A percentile compares a stretch with the other conserved stretches of the same genome.
phyloP scores from a whole-genome alignment of 2,329 filamentous ascomycete genomes.

The Sclerotiophoma versabilis region DNA sequence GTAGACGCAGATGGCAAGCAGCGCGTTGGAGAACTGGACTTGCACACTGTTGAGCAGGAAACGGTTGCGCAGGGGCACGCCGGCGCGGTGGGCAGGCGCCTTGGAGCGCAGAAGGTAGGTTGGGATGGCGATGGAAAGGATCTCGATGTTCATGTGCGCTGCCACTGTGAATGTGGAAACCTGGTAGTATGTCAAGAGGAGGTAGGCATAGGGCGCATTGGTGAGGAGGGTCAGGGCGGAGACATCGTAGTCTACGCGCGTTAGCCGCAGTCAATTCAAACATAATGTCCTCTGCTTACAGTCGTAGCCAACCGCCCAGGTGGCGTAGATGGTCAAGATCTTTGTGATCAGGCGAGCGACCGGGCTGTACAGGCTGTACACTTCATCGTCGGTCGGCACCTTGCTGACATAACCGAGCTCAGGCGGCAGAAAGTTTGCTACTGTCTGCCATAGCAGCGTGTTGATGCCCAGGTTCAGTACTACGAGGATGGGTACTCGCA shows the following conservation, averaged over 20 bases:
- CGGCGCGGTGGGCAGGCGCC: conserved; percentile 68
- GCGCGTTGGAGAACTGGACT: conserved; percentile 63
- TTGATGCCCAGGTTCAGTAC: conserved; percentile 67
- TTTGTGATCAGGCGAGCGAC: conserved; percentile 63
- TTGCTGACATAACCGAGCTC: conserved; percentile 74
- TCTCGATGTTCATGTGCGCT: conserved; percentile 70
- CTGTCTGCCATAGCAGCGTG: conserved; percentile 68
- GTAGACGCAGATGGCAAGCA: conserved; percentile 77
- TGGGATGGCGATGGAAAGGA: conserved; percentile 72
- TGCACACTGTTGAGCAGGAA: conserved; percentile 49
- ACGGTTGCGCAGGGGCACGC: conserved; percentile 53
- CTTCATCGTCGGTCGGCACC: conserved; percentile 64
- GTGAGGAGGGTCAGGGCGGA: conserved; percentile 64
- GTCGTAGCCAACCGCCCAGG: conserved; percentile 78
- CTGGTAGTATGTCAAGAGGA: conserved; percentile 79
- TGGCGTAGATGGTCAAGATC: conserved; percentile 71
- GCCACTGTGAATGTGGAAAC: conserved; percentile 68
- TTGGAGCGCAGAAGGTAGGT: conserved; percentile 77
- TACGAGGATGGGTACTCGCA: conserved; percentile 55
- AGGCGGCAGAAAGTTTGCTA: conserved; percentile 65
- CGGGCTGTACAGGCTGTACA: conserved; percentile 59
- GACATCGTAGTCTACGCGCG: conserved; percentile 49
- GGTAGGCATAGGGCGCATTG: conserved; percentile 76
- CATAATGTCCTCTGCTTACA: conserved; percentile 56
- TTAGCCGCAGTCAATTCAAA: conserved; percentile 7